Conservation (phyloP, 768 basidiomycete species). For the Auriculariales sp. region DNA sequence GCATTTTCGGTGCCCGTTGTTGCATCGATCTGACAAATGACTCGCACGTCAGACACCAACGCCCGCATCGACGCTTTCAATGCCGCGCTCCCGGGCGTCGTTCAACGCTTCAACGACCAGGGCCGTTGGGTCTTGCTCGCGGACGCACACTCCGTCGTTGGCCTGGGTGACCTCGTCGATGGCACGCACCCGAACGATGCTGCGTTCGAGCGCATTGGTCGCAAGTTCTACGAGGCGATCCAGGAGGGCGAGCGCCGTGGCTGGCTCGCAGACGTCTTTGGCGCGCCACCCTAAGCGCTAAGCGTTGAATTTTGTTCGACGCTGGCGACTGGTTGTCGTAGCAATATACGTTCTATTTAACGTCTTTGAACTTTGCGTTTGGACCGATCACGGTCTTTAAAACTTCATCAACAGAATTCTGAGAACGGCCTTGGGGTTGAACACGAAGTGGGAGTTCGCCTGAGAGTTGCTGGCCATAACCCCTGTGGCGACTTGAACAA, state of each 20-base stretch:
- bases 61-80: neutral
- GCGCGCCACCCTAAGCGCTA: neutral
- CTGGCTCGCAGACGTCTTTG: neutral
- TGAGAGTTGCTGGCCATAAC: too few species aligned
- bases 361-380: too few species aligned
- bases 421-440: too few species aligned
- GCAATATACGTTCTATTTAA: too few species aligned
- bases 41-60: neutral
- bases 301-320: too few species aligned
- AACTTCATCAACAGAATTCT: too few species aligned
- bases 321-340: too few species aligned
- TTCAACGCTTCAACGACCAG: neutral
- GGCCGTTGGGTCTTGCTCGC: neutral
- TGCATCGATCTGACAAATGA: too few species aligned
- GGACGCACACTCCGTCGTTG: neutral
- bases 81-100: neutral
- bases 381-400: too few species aligned
- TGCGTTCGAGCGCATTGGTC: neutral
- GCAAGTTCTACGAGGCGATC: neutral
- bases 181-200: neutral
- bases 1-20: too few species aligned
- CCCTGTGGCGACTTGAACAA: too few species aligned
- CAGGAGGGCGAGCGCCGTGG: neutral
- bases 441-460: too few species aligned
- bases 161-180: neutral